Evolutionary conservation across 768 basidiomycete genomes (phyloP), one percentile per base, ranked within the genome.

Genomic region (Leccinum arenicola): DNA sequence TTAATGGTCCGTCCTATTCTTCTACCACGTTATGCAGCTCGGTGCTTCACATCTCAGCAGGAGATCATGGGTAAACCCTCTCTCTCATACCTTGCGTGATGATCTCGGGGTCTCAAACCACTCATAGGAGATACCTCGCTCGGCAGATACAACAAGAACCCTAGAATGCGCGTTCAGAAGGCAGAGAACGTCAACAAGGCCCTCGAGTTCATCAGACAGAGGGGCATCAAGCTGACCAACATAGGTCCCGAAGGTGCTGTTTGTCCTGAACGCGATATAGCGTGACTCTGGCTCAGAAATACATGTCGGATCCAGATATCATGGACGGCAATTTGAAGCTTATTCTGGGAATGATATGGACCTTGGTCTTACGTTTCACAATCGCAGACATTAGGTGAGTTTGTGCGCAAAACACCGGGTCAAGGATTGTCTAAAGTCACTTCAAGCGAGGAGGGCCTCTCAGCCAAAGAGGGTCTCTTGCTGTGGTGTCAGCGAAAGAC

Each of bases 321-420:
- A 95, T 99, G 57, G 97, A 99, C 73, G 95, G 95, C n/a, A 97
- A 96, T 73, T 74, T 95, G 63, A 99, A 98, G 75, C 88, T 99
- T 56, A 98, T 96, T 54, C 84, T 98, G n/a, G 95, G 94, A 33
- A 93, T 95, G 95, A 98, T 99, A 64, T 98, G 97, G 97, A 96
- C 93, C 0, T 82, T 98, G 38, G 95, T 99, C 68, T 82, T 98
- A 33, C 89, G 96, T 12, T 98, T 98, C 74, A 97, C 95, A 6
- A 98, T 99, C 63, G 95, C 97, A 23, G 95, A 95, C 67, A 98
- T 99, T 78, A 97, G 88, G 95, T 95, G 63, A 60, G 86, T 76
- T 76, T 27, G 23, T 57, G 35, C 29, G 14, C 49, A 35, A 36
- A n/a, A 29, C 35, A 10, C 47, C 48, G 27, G 31, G 52, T 54